Conservation (phyloP, 2,329 filamentous ascomycete genomes). For the Bipolaris sorokiniana region DNA sequence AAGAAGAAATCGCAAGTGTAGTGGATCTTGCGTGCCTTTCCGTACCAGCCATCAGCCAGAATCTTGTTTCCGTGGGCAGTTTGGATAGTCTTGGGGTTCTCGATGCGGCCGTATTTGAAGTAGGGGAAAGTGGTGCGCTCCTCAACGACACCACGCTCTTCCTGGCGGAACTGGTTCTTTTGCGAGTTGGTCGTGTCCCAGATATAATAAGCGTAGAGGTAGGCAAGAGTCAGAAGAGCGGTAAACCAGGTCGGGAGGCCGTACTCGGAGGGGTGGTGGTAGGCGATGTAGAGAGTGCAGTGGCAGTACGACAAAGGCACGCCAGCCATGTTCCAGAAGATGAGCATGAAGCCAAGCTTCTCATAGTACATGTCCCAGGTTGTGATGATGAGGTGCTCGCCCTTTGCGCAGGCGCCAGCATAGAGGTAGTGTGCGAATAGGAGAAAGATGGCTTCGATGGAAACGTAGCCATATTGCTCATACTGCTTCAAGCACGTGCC, state of each 20-base stretch:
- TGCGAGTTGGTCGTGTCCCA: constrained; percentile 94
- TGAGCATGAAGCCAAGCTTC: constrained; percentile 97
- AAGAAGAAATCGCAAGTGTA: constrained; percentile 84
- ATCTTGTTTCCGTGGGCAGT: constrained; percentile 77
- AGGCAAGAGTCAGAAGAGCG: constrained; percentile 68
- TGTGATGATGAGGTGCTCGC: constrained; percentile 86
- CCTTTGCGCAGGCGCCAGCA: constrained; percentile 90
- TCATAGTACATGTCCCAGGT: constrained; percentile 98
- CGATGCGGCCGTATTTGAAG: constrained; percentile 83
- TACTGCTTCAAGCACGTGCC: constrained; percentile 82
- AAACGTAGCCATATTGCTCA: constrained; percentile 83
- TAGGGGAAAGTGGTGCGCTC: constrained; percentile 84
- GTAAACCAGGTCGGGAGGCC: constrained; percentile 75
- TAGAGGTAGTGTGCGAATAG: constrained; percentile 91
- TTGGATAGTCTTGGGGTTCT: constrained; percentile 79
- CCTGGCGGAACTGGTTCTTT: constrained; percentile 88
- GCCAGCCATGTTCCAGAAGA: constrained; percentile 95
- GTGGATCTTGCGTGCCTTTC: constrained; percentile 78
- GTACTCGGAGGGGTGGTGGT: constrained; percentile 79
- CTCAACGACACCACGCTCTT: constrained; percentile 72
- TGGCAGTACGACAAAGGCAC: constrained; percentile 93
- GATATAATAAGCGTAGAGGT: constrained; percentile 85
- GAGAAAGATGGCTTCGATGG: constrained; percentile 82
- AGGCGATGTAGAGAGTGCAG: constrained; percentile 87
- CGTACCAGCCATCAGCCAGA: constrained; percentile 80